Evolutionary conservation across 192 early-diverging fungal genomes (phyloP), one percentile per base, ranked within the genome.

Genomic region (Coemansia aciculifera): DNA sequence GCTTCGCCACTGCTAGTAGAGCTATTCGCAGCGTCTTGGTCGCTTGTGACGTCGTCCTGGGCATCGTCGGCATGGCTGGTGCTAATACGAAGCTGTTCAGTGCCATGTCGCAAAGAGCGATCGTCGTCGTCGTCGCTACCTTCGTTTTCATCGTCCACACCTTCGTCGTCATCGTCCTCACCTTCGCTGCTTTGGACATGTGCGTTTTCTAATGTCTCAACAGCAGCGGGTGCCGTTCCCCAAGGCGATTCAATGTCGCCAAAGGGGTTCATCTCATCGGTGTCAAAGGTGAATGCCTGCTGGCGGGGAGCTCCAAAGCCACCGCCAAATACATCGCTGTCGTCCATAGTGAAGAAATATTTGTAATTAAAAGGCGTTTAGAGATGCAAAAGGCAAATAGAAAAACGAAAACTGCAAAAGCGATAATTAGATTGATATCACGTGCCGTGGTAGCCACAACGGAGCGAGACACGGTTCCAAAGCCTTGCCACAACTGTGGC

Each of bases 231-330:
- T 9, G 52, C 38, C 32, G 65, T 57, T 44, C 52, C 68, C 79
- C 79, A 82, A 42, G 72, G 74, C 31, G 73, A 76, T 46, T 21
- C 59, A 3, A 56, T 44, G 37, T 74, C 74, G 68, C 71, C 68
- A 54, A 82, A 82, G 19, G 79, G 79, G 61, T 82, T 71, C 79
- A 82, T 82, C 71, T 82, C 79, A 17, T 71, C 66, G 32, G 39
- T 72, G 64, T 70, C 71, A 44, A 82, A 77, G 9, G 71, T 68
- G 42, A 82, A 82, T 8, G 71, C 59, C 44, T 70, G 68, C 42
- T 67, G 71, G 23, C 67, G 38, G 39, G 64, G 21, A 1, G 73
- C 29, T 31, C 73, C 79, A 66, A 82, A 82, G 8, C 74, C 74
- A 51, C 62, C 52, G 51, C 79, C 70, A 66, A 82, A 82, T 29